These are phyloP conservation scores for Rhodotorula sp. DNA, from an alignment of 1,284 basidiomycete genomes.

Conservation along the genomic window DNA sequence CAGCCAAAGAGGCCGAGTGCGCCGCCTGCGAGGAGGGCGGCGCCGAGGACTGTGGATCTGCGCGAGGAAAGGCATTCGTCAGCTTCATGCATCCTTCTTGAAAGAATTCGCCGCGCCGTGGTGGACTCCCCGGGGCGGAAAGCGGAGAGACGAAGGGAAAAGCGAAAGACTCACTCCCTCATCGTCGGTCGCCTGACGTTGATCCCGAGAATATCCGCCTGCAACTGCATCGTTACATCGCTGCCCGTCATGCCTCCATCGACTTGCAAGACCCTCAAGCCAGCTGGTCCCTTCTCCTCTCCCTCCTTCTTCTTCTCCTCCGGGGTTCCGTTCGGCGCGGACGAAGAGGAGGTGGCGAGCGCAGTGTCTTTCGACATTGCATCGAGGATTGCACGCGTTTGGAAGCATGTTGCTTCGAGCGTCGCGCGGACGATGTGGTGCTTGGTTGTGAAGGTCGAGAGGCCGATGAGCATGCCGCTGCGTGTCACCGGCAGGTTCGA, in stretches of 20 bases:
- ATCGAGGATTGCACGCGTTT: slow-evolving; percentile 90
- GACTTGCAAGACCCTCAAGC: slow-evolving; percentile 39
- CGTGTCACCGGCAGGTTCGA: not conserved
- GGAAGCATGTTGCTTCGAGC: slow-evolving; percentile 74
- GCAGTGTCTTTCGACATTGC: slow-evolving; percentile 77
- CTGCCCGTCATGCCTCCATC: slow-evolving; percentile 49
- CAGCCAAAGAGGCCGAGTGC: slow-evolving; percentile 90
- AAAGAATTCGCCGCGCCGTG: no score
- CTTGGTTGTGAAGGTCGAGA: slow-evolving; percentile 89
- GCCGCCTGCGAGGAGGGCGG: slow-evolving; percentile 88
- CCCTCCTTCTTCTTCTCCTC: not conserved
- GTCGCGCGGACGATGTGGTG: slow-evolving; percentile 78
- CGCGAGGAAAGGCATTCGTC: no score
- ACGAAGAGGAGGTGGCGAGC: slow-evolving; percentile 48
- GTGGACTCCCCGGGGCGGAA: no score
- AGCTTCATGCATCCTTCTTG: no score
- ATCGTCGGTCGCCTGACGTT: slow-evolving; percentile 88
- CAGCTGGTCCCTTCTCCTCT: slow-evolving; percentile 4
- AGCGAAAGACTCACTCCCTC: slow-evolving; percentile 85
- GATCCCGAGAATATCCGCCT: slow-evolving; percentile 91
- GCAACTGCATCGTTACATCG: slow-evolving; percentile 80
- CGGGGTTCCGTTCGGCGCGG: not conserved
- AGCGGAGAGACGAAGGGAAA: no score
- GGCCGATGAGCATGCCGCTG: slow-evolving; percentile 70
- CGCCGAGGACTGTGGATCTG: slow-evolving; percentile 92